These are phyloP conservation scores for Pulveroboletus sp. DNA, from an alignment of 768 basidiomycete species.

Conservation along the genomic window DNA sequence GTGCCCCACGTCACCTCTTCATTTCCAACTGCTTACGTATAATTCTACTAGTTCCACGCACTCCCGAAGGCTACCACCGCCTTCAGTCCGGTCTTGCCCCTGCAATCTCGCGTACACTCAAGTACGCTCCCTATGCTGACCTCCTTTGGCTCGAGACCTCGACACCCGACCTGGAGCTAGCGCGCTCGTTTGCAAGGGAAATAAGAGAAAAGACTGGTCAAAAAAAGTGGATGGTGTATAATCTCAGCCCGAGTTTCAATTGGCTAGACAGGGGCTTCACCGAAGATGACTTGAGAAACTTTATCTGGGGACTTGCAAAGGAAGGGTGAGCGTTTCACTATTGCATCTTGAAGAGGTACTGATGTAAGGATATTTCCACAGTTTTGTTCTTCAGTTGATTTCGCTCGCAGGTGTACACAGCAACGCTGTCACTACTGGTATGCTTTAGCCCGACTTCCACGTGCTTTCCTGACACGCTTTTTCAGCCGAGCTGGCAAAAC, in stretches of 20 bases:
- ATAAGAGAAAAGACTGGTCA: constrained; percentile 67
- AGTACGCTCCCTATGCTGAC: constrained; percentile 85
- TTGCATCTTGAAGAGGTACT: neutral
- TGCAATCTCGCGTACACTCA: constrained; percentile 76
- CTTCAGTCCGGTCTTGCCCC: constrained; percentile 78
- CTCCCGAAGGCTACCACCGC: constrained; percentile 90
- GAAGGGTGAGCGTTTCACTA: constrained; percentile 56
- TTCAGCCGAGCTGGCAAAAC: constrained; percentile 72
- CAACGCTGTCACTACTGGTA: constrained; percentile 75
- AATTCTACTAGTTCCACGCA: constrained; percentile 65
- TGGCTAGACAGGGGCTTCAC: constrained; percentile 84
- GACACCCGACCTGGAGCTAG: constrained; percentile 78
- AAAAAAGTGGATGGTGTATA: constrained; percentile 83
- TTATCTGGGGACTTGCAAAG: constrained; percentile 87
- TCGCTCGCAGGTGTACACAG: constrained; percentile 90
- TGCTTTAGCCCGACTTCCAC: constrained; percentile 9
- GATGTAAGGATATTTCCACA: constrained; percentile 26
- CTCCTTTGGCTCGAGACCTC: constrained; percentile 94
- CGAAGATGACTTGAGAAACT: constrained; percentile 74
- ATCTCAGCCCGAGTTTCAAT: constrained; percentile 92
- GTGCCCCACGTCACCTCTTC: constrained; percentile 24
- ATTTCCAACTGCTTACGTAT: neutral
- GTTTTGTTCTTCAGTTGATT: constrained; percentile 86
- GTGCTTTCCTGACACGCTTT: constrained; percentile 4
- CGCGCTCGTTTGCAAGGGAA: constrained; percentile 70